Evolutionary conservation across 2,329 filamentous ascomycete genomes (phyloP).

Genomic region (Xylaria polymorpha): DNA sequence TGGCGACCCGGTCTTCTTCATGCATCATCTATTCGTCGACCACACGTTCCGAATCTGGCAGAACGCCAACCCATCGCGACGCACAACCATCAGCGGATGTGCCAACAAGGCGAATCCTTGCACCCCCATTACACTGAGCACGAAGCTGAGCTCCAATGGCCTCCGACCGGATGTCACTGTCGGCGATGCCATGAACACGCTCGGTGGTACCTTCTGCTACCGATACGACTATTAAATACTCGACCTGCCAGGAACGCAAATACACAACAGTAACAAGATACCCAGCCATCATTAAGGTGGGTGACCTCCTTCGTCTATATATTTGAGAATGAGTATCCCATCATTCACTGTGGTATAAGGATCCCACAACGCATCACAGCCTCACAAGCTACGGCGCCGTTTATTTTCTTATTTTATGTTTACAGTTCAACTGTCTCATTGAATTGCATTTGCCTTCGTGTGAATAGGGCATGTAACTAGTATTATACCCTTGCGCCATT

Average conservation of each 20-base stretch:
- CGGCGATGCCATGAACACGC: slow-evolving; percentile 45
- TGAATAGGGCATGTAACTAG: slow-evolving; percentile 14
- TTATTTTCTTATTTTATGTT: slow-evolving; percentile 1
- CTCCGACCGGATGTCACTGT: slow-evolving; percentile 46
- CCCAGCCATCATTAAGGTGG: background rate
- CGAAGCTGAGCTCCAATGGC: slow-evolving; percentile 45
- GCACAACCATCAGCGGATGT: slow-evolving; percentile 48
- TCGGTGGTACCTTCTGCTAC: slow-evolving; percentile 49
- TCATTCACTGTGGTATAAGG: slow-evolving; percentile 5
- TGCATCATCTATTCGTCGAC: slow-evolving; percentile 53
- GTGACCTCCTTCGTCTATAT: slow-evolving; percentile 19
- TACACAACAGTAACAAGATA: background rate
- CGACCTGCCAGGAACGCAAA: background rate
- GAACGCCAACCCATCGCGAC: slow-evolving; percentile 46
- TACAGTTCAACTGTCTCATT: slow-evolving; percentile 16
- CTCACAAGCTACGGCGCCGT: slow-evolving; percentile 16
- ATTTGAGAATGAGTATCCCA: slow-evolving; percentile 14
- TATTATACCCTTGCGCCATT: slow-evolving; percentile 29
- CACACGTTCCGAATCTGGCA: slow-evolving; percentile 52
- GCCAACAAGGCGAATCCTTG: slow-evolving; percentile 45
- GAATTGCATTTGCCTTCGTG: slow-evolving; percentile 7
- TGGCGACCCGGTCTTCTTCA: slow-evolving; percentile 52
- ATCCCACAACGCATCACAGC: slow-evolving; percentile 10
- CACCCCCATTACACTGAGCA: slow-evolving; percentile 46
- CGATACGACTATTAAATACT: slow-evolving; percentile 48